A percentile compares a stretch with the other conserved stretches of the same genome.
Evolutionary conservation across 2,329 filamentous ascomycete genomes (phyloP).

Genomic region (Colletotrichum acutatum): DNA sequence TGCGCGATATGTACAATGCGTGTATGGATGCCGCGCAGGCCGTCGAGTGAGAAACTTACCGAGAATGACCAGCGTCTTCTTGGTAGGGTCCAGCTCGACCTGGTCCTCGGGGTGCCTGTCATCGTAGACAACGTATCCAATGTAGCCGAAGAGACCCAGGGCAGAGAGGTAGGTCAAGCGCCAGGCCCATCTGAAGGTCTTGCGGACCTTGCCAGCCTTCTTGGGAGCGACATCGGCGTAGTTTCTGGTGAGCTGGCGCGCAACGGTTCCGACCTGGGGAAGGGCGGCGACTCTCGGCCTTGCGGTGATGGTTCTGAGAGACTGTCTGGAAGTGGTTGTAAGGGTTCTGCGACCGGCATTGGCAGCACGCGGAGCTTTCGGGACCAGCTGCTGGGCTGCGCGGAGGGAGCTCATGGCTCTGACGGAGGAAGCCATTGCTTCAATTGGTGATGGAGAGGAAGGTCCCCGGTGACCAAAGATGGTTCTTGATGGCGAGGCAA

Average conservation of each 20-base stretch:
- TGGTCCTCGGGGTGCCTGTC: slow-evolving; percentile 86
- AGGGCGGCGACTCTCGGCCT: slow-evolving; percentile 23
- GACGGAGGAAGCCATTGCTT: slow-evolving; percentile 58
- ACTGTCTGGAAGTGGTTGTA: slow-evolving; percentile 44
- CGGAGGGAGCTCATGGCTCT: slow-evolving; percentile 52
- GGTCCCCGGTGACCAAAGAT: slow-evolving; percentile 21
- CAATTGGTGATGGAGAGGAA: slow-evolving; percentile 36
- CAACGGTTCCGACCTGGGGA: slow-evolving; percentile 39
- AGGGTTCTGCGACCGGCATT: slow-evolving; percentile 45
- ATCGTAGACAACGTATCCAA: slow-evolving; percentile 84
- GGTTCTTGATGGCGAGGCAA: slow-evolving; percentile 17
- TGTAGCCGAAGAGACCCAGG: slow-evolving; percentile 75
- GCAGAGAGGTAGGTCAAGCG: slow-evolving; percentile 82
- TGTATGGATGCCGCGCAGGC: background rate
- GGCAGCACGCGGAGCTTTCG: slow-evolving; percentile 41
- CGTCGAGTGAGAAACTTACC: slow-evolving; percentile 65
- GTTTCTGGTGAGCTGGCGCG: slow-evolving; percentile 55
- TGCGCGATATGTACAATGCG: slow-evolving; percentile 2
- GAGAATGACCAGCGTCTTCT: slow-evolving; percentile 97
- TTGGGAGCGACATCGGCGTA: slow-evolving; percentile 63
- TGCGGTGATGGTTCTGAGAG: slow-evolving; percentile 22
- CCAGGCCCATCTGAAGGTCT: slow-evolving; percentile 83
- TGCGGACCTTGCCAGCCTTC: slow-evolving; percentile 71
- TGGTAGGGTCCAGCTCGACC: slow-evolving; percentile 80
- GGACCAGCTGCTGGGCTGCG: slow-evolving; percentile 39